Evolutionary conservation across 768 basidiomycete species (phyloP), one percentile per base, ranked within the genome.

Genomic region (Tubosaeta brunneosetosa): DNA sequence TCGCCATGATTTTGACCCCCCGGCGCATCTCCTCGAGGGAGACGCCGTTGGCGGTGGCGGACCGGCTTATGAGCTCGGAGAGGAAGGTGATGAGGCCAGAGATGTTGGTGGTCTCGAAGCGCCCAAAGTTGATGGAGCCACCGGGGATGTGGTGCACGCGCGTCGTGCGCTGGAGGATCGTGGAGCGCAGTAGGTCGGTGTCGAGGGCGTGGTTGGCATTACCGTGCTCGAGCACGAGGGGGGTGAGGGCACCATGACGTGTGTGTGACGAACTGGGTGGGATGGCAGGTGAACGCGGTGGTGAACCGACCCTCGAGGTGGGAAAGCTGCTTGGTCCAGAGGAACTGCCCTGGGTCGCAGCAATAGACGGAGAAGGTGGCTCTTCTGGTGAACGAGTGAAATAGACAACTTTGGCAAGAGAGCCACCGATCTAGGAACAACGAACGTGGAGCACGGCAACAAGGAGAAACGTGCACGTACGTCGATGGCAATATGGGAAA

Each of bases 401-500:
- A 74, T 97, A 99, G 61, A 97, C 92, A 47, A 99, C 91, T 71
- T 99, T 99, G 55, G 94, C 95, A 13, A 99, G 75, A 12, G 94
- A 97, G 40, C 97, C 97, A 26, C 97, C 97, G 66, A 98, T 88
- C 94, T 97, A 62, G 8, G 49, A 63, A 43, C 47, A 29, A 33
- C 38, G 25, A 32, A 37, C 52, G 13, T 31, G 32, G 59, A 27
- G 14, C 44, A 47, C 41, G 42, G 55, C 16, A 17, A 38, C 48
- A 33, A 13, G n/a, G 5, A 38, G 13, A 22, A 19, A 13, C 44
- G 42, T 10, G 26, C 4, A 82, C 93, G 75, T 67, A 95, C 94
- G 67, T 99, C 95, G 51, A 99, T 86, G 4, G 97, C 97, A 50
- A 98, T 94, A 67, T 98, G 94, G 17, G 94, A 97, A 14, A 99